Evolutionary conservation across 2,329 filamentous ascomycete species (phyloP).

Genomic region (Botrytis porri): DNA sequence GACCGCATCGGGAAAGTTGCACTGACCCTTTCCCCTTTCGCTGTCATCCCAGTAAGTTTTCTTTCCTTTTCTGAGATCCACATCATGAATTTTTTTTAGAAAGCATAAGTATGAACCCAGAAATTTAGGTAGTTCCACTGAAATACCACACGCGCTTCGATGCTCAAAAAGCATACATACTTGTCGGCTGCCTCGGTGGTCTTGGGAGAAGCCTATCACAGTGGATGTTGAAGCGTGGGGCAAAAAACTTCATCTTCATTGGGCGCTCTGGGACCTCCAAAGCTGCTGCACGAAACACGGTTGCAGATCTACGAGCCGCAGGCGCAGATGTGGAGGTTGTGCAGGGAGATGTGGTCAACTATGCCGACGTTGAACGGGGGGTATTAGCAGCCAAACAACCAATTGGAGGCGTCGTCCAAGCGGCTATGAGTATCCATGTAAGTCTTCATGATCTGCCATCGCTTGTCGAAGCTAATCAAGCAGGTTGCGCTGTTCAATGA

Average conservation of each 20-base stretch:
- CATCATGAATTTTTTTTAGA: no score
- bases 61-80: no score
- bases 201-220: constrained; percentile 40
- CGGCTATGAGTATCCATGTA: constrained; percentile 13
- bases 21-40: background rate
- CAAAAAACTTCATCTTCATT: background rate
- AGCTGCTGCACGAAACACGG: constrained; percentile 11
- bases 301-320: background rate
- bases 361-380: background rate
- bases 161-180: constrained; percentile 36
- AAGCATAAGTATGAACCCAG: no score
- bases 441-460: background rate
- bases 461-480: background rate
- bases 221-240: constrained; percentile 38
- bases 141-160: background rate
- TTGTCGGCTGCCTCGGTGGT: constrained; percentile 44
- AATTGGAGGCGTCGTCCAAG: constrained; percentile 24
- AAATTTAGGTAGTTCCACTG: no score
- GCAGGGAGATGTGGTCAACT: constrained; percentile 12
- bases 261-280: constrained; percentile 14
- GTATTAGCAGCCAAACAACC: constrained; percentile 40
- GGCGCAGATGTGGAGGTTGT: background rate
- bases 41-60: background rate
- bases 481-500: constrained; percentile 10
- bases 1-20: constrained; percentile 13